Evolutionary conservation across 768 basidiomycete species (phyloP).

Genomic region (Pisolithus albus): DNA sequence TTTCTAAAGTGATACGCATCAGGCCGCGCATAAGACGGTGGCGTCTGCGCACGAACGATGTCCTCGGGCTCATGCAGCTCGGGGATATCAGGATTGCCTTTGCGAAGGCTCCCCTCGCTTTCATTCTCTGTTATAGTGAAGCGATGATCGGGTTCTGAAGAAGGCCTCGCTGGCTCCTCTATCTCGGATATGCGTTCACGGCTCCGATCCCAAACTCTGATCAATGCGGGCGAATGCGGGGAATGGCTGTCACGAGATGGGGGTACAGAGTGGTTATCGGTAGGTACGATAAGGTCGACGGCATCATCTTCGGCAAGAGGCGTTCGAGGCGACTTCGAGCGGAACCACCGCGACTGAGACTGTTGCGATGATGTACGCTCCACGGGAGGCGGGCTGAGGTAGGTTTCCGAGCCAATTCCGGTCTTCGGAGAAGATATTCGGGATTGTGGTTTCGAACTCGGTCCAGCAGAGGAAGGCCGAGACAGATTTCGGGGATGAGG

Average conservation of each 20-base stretch:
- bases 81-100: neutral
- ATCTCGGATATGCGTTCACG: neutral
- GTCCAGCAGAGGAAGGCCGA: neutral
- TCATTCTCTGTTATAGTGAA: constrained; percentile 7
- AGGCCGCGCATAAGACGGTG: constrained; percentile 11
- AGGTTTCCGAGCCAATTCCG: constrained; percentile 2
- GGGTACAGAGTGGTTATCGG: constrained; percentile 12
- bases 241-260: constrained; percentile 12
- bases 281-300: constrained; percentile 72
- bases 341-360: constrained; percentile 7
- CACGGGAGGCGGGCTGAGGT: constrained; percentile 1
- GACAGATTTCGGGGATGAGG: neutral
- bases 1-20: constrained; percentile 6
- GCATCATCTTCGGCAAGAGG: constrained; percentile 51
- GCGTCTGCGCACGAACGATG: constrained; percentile 12
- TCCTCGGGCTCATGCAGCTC: constrained; percentile 4
- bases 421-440: constrained; percentile 9
- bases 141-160: neutral
- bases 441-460: neutral
- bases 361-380: constrained; percentile 10
- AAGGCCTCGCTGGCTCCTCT: neutral
- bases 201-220: constrained; percentile 22
- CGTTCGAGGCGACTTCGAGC: constrained; percentile 1
- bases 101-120: neutral
- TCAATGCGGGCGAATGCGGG: constrained; percentile 14